Evolutionary conservation across 129 eudicot species (phyloP).

Genomic region (Saussurea involucrata): DNA sequence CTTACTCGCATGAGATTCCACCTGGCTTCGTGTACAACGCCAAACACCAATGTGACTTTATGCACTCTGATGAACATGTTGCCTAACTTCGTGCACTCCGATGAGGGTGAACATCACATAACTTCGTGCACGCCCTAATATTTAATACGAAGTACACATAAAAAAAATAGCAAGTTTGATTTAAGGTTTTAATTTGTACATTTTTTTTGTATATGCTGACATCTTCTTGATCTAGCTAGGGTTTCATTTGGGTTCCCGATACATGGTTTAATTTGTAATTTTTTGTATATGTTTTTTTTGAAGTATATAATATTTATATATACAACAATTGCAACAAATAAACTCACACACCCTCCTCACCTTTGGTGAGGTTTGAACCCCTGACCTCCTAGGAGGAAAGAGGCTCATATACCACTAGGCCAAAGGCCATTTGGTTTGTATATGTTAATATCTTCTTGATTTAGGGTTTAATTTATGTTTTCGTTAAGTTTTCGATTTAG

Average conservation of each 20-base stretch:
- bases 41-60: not conserved
- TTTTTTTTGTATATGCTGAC: too few species aligned
- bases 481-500: not conserved
- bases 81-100: too few species aligned
- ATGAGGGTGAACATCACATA: not conserved
- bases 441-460: not conserved
- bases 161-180: not conserved
- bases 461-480: not conserved
- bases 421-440: too few species aligned
- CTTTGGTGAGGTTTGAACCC: too few species aligned
- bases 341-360: too few species aligned
- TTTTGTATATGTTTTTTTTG: too few species aligned
- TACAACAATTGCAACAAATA: too few species aligned
- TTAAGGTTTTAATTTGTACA: not conserved
- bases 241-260: not conserved
- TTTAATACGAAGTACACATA: not conserved
- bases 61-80: not conserved
- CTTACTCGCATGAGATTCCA: not conserved
- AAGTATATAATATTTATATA: too few species aligned
- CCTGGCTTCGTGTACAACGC: not conserved
- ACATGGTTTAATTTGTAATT: too few species aligned
- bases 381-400: too few species aligned
- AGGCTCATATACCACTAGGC: too few species aligned
- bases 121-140: not conserved
- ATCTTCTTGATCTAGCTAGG: not conserved